phyloP scores from a whole-genome alignment of 495 filamentous ascomycete species.

The Opeltia flavorubescens region DNA sequence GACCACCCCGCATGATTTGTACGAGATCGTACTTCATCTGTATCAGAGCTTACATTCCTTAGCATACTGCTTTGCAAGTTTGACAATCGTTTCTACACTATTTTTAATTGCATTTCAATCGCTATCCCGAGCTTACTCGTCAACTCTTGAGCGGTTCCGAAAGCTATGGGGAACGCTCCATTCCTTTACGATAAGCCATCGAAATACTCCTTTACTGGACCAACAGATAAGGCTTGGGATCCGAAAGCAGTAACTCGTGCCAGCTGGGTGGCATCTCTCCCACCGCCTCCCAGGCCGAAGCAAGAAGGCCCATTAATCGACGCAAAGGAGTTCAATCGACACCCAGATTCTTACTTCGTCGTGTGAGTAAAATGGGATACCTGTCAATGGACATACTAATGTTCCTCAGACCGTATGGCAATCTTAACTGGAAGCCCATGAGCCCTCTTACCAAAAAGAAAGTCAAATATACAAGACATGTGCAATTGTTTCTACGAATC shows the following conservation, averaged over 20 bases:
- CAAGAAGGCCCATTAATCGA: conserved; percentile 59
- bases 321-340: conserved; percentile 46
- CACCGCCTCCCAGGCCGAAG: conserved; percentile 42
- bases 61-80: neutral
- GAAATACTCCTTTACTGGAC: conserved; percentile 34
- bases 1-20: neutral
- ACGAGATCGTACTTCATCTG: neutral
- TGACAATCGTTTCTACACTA: neutral
- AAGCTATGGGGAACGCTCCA: conserved; percentile 48
- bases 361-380: conserved; percentile 42
- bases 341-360: conserved; percentile 47
- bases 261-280: conserved; percentile 33
- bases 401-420: conserved; percentile 27
- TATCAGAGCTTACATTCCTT: neutral
- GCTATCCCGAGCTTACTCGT: too few species aligned
- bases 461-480: conserved; percentile 48
- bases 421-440: conserved; percentile 49
- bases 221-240: conserved; percentile 51
- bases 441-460: conserved; percentile 49
- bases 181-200: conserved; percentile 57
- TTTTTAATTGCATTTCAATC: neutral
- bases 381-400: neutral
- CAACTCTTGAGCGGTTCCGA: neutral
- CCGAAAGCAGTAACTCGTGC: conserved; percentile 70
- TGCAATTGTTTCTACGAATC: conserved; percentile 52